A percentile compares a stretch with the other conserved stretches of the same genome.
Evolutionary conservation across 148 eudicot genomes (phyloP).

Genomic region (Oxyria digyna): DNA sequence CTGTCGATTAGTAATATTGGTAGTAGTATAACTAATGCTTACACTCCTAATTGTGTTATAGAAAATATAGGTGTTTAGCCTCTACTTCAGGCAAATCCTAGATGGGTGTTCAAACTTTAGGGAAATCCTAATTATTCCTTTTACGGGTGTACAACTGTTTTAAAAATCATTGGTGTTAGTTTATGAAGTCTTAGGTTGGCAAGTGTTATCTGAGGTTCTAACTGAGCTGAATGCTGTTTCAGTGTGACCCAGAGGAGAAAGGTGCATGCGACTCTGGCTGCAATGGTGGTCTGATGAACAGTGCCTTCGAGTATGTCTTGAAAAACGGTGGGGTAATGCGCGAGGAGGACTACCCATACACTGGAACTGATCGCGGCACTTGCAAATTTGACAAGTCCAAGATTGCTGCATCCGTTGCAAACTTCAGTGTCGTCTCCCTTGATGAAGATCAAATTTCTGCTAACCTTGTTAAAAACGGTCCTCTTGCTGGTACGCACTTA

Average conservation of each 20-base stretch:
- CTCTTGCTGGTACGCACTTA: slow-evolving; percentile 53
- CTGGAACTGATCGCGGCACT: slow-evolving; percentile 36
- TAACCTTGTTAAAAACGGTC: slow-evolving; percentile 65
- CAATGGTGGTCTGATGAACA: slow-evolving; percentile 75
- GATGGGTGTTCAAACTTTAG: no score
- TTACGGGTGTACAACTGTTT: background rate
- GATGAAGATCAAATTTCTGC: slow-evolving; percentile 83
- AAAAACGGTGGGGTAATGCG: slow-evolving; percentile 57
- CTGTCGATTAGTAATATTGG: background rate
- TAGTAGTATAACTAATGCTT: no score
- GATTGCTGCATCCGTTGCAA: slow-evolving; percentile 56
- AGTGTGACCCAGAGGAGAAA: slow-evolving; percentile 67
- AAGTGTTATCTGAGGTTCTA: background rate
- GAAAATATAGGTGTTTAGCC: background rate
- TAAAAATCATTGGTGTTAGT: background rate
- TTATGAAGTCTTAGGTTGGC: background rate
- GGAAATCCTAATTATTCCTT: no score
- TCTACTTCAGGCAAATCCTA: no score
- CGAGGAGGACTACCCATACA: slow-evolving; percentile 71
- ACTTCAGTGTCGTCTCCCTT: slow-evolving; percentile 54
- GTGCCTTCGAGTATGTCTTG: slow-evolving; percentile 63
- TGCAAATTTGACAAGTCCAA: slow-evolving; percentile 64
- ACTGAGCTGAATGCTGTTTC: background rate
- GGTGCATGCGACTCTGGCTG: slow-evolving; percentile 64
- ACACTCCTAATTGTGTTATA: no score